Evolutionary conservation across 2,329 filamentous ascomycete species (phyloP).

Genomic region (Onygenales sp.): DNA sequence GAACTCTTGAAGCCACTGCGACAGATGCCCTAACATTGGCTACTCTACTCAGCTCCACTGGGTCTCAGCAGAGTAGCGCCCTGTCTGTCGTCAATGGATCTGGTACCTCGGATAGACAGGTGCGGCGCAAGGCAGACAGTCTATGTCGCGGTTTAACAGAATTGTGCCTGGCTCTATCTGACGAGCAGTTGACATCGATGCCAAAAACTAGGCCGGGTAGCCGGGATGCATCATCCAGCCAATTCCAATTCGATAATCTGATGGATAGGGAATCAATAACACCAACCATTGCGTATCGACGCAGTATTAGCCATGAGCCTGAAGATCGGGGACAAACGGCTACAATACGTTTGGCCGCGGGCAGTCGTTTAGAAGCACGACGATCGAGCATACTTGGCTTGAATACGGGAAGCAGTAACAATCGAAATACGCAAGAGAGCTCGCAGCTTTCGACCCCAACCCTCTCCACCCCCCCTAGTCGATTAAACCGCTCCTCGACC

Average conservation of each 20-base stretch:
- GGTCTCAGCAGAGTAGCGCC: conserved; percentile 45
- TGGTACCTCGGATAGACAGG: conserved; percentile 61
- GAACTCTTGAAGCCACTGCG: conserved; percentile 69
- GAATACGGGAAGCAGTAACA: conserved; percentile 11
- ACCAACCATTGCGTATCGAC: conserved; percentile 24
- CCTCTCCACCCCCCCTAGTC: conserved; percentile 22
- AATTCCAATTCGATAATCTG: conserved; percentile 15
- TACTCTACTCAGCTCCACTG: conserved; percentile 63
- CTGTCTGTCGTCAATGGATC: conserved; percentile 27
- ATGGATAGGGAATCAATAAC: conserved; percentile 18
- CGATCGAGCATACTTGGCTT: conserved; percentile 26
- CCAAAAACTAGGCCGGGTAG: conserved; percentile 21
- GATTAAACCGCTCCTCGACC: conserved; percentile 32
- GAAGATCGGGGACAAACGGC: conserved; percentile 19
- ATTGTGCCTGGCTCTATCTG: conserved; percentile 73
- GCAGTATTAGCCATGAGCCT: conserved; percentile 30
- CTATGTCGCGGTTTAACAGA: conserved; percentile 90
- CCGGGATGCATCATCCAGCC: conserved; percentile 16
- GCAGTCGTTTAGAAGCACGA: conserved; percentile 29
- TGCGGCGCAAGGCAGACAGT: conserved; percentile 82
- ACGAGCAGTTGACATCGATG: conserved; percentile 35
- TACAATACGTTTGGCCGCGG: conserved; percentile 17
- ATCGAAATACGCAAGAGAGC: conserved; percentile 17
- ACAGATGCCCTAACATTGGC: conserved; percentile 72
- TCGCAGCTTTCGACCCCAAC: conserved; percentile 18